phyloP scores from a whole-genome alignment of 257 asterid species.

The Ophiorrhiza pumila region DNA sequence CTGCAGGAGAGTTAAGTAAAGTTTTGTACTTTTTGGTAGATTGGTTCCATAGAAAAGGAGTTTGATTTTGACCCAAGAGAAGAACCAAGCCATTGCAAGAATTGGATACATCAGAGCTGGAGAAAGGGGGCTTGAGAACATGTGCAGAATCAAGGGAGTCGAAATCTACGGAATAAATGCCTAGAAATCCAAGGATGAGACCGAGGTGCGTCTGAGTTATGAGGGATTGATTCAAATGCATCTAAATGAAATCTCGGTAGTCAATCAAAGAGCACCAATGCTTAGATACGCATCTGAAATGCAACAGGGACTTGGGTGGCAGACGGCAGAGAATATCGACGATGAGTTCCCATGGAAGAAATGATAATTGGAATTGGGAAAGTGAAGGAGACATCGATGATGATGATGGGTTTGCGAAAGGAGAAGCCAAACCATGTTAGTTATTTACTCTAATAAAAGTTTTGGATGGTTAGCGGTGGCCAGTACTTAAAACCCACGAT shows the following conservation, averaged over 20 bases:
- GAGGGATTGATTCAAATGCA: slow-evolving; percentile 35
- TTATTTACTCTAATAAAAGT: too few relatives aligned
- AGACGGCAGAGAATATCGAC: slow-evolving; percentile 49
- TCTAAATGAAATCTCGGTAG: slow-evolving; percentile 37
- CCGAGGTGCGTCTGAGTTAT: slow-evolving; percentile 26
- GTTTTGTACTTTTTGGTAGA: slow-evolving; percentile 34
- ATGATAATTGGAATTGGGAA: slow-evolving; percentile 9
- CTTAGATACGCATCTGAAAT: slow-evolving; percentile 48
- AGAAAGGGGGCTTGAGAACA: slow-evolving; percentile 20
- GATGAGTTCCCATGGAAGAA: slow-evolving; percentile 38
- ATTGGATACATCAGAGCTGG: slow-evolving; percentile 22
- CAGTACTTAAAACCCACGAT: too few relatives aligned
- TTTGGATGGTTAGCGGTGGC: too few relatives aligned
- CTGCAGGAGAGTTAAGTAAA: slow-evolving; percentile 27
- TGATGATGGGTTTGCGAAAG: background rate
- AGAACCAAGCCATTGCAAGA: slow-evolving; percentile 27
- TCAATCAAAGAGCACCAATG: slow-evolving; percentile 46
- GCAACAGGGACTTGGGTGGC: slow-evolving; percentile 48
- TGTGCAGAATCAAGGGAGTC: slow-evolving; percentile 8
- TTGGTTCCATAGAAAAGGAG: slow-evolving; percentile 36
- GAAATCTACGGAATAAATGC: slow-evolving; percentile 18
- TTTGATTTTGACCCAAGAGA: slow-evolving; percentile 9
- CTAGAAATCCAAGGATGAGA: slow-evolving; percentile 40
- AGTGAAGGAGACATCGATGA: background rate
- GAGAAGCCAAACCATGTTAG: background rate